Conservation (phyloP, 495 filamentous ascomycete genomes). For the Tuber calosporum region DNA sequence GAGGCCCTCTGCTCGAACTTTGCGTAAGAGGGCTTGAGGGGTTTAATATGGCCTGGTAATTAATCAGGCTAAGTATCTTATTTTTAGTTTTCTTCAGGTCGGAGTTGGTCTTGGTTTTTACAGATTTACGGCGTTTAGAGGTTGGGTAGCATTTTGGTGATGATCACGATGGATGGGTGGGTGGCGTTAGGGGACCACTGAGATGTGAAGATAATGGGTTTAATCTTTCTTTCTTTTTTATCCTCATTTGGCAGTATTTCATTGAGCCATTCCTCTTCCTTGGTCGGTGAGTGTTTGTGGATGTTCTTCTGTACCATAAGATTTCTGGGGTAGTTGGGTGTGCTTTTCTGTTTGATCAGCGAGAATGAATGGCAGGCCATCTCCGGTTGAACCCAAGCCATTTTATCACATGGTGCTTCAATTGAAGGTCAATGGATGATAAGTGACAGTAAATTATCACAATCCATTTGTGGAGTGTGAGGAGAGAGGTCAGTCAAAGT, state of each 20-base stretch:
- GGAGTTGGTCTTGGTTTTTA: slow-evolving; percentile 9
- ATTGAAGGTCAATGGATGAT: neutral
- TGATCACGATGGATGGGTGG: neutral
- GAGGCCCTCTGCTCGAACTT: slow-evolving; percentile 29
- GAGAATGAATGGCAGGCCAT: neutral
- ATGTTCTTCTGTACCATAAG: neutral
- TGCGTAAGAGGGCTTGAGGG: slow-evolving; percentile 31
- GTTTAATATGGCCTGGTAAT: slow-evolving; percentile 36
- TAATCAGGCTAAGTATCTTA: slow-evolving; percentile 4
- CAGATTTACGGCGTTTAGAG: neutral
- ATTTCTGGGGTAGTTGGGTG: neutral
- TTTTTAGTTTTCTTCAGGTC: slow-evolving; percentile 7
- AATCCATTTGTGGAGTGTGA: neutral
- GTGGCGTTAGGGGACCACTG: neutral
- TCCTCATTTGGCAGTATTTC: neutral
- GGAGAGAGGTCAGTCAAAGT: neutral
- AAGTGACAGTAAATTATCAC: neutral
- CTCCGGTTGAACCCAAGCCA: neutral
- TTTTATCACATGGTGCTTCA: neutral
- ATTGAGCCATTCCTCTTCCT: neutral
- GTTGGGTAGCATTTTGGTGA: neutral
- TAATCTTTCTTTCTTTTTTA: neutral
- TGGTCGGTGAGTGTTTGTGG: neutral
- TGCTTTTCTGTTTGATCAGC: neutral
- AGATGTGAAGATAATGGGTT: neutral